Evolutionary conservation across 371 early-diverging fungal genomes (phyloP), one percentile per base, ranked within the genome.

Genomic region (Zancudomyces culisetae): DNA sequence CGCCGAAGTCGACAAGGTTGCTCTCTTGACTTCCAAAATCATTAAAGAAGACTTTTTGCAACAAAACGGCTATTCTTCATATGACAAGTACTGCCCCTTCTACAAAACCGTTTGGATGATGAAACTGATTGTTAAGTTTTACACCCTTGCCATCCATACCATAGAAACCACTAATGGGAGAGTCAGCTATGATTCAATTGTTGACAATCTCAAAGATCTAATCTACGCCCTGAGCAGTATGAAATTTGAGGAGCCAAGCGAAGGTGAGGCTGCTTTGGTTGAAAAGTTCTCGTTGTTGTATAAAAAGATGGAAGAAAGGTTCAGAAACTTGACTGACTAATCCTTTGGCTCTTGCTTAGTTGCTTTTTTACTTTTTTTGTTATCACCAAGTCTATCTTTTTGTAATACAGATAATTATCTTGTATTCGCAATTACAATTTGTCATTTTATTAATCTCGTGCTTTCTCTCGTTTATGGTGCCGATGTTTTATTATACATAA

Each of bases 1-100:
- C 57, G 95, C 93, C 20, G 99, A 99, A 66, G 74, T 85, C 19
- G 99, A 99, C 72, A 98, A 99, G 81, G 91, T 99, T 64, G 94
- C 95, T 18, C 76, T 99, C 51, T 98, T 98, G 60, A 78, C 98
- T 43, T 93, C 99, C 51, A 90, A 89, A 64, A 72, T 99, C 57
- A 90, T 99, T 65, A 99, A 98, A 80, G 99, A 99, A 66, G 99
- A 99, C 70, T 99, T 98, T 74, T 76, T 99, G 72, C 99, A 99
- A 73, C 99, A 99, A 70, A 99, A 99, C 72, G 99, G 99, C 40
- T 99, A 98, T 78, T 98, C 98, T 50, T 73, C 75, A 59, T 99
- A 99, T 65, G 99, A 99, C 70, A 90, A 91, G 50, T 98, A 85
- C 80, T 99, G 99, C 70, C 99, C 99, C 27, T 98, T 99, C 82